A percentile compares a stretch with the other conserved stretches of the same genome.
phyloP scores from a whole-genome alignment of 352 stramenopile genomes.

The Globisporangium cederbergense region DNA sequence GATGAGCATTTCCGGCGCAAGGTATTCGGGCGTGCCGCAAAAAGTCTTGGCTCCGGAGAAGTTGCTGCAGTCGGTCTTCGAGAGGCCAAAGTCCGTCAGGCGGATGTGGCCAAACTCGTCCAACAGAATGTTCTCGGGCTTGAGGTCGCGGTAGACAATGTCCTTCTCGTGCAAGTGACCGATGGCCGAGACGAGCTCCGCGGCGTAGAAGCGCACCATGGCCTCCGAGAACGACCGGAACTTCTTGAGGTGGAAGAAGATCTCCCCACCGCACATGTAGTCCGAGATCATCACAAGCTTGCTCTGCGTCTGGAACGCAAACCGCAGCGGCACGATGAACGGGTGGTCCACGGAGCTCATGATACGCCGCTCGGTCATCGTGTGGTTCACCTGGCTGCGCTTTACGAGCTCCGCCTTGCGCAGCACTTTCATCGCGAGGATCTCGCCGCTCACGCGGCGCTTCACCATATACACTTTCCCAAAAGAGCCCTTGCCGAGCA shows the following conservation, averaged over 20 bases:
- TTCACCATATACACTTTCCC: constrained; percentile 97
- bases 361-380: constrained; percentile 86
- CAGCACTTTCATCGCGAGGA: constrained; percentile 88
- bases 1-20: constrained; percentile 89
- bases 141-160: constrained; percentile 93
- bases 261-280: constrained; percentile 88
- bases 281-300: constrained; percentile 92
- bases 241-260: constrained; percentile 92
- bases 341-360: constrained; percentile 92
- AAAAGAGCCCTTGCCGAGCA: constrained; percentile 97
- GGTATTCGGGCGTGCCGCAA: constrained; percentile 86
- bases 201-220: constrained; percentile 91
- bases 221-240: constrained; percentile 88
- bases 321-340: constrained; percentile 95
- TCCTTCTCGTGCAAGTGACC: constrained; percentile 88
- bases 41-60: constrained; percentile 85
- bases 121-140: constrained; percentile 93
- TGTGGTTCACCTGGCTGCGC: constrained; percentile 84
- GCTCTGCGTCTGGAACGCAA: constrained; percentile 88
- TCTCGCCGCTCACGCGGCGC: constrained; percentile 69
- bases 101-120: constrained; percentile 90
- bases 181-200: constrained; percentile 90
- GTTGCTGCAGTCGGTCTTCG: constrained; percentile 83
- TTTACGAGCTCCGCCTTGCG: constrained; percentile 87
- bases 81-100: constrained; percentile 93